Base-by-base conservation (phyloP, 257 asterid species). In the Pogostemon cablin region DNA sequence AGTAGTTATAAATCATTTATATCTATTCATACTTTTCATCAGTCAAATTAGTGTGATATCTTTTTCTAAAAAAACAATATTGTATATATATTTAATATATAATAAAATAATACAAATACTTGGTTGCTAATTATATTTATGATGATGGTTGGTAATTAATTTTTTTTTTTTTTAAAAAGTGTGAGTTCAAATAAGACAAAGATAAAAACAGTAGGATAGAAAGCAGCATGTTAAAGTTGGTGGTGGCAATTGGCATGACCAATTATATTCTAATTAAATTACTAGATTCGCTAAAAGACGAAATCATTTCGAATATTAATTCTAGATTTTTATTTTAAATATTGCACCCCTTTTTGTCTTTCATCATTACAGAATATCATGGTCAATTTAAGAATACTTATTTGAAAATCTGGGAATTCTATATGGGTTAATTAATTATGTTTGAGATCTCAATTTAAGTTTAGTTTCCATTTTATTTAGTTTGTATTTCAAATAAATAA, bases 191-290 rank as follows among this genome's bases (percentile, higher is more conserved):
- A 72, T 46, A 44, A 67, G 81, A 78, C 81, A 68, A 68, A 68
- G 66, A 64, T 44, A 68, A 78, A 72, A 72, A 78, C 81, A 78
- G 54, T 62, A 41, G 10, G 40, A 54, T 25, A 42, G 42, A 50
- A 34, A 60, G 67, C 56, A 12, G 62, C 1, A 39, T 3, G 42
- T 44, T 6, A 8, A 58, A 11, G 32, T 25, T 25, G 58, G 65
- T 69, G 55, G 63, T 49, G 70, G 56, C 58, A 41, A 25, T 25
- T 25, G 32, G 32, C 41, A 40, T 57, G 63, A 38, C 60, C 59
- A 47, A 10, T 63, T 41, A 11, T 72, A 72, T 50, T 72, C 38
- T 62, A 53, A 54, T 54, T 68, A 52, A 71, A 56, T 76, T 56
- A 41, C 77, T 32, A 65, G 37, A 67, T 59, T 58, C 41, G 6